These are phyloP conservation scores for Oryza officinalis DNA, from an alignment of 176 grass and related monocot genomes.

Conservation along the genomic window DNA sequence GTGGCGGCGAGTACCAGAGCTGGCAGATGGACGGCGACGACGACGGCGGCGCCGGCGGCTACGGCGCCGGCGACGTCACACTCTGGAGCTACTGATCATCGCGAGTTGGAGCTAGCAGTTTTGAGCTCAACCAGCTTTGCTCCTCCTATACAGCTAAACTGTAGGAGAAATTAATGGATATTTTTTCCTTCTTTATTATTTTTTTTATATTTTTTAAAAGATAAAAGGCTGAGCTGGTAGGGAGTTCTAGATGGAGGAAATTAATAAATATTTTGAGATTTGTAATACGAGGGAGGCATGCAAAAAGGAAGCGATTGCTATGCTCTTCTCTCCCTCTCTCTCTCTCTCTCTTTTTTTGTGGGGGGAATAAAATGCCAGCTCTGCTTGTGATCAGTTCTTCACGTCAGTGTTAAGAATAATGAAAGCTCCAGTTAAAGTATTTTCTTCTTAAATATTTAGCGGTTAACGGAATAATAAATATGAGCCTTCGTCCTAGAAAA, in stretches of 20 bases:
- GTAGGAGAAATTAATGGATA: slow-evolving; percentile 12
- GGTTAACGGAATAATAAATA: too few relatives aligned
- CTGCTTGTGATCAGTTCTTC: not conserved
- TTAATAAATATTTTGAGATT: not conserved
- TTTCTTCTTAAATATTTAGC: too few relatives aligned
- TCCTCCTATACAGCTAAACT: not conserved
- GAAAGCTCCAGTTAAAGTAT: too few relatives aligned
- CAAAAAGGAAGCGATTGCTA: not conserved
- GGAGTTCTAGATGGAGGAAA: not conserved
- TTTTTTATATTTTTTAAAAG: not conserved
- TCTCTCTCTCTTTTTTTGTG: too few relatives aligned
- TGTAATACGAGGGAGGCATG: slow-evolving; percentile 25
- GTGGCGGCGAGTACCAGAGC: not conserved
- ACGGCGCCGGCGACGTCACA: slow-evolving; percentile 31
- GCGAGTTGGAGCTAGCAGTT: not conserved
- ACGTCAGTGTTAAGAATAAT: not conserved
- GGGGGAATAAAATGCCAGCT: slow-evolving; percentile 18
- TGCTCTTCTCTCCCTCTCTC: not conserved
- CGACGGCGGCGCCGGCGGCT: slow-evolving; percentile 18
- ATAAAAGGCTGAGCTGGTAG: not conserved
- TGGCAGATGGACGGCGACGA: slow-evolving; percentile 48
- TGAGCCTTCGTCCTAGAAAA: too few relatives aligned
- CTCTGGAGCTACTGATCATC: slow-evolving; percentile 64
- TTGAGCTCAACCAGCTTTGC: not conserved
- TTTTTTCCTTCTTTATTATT: not conserved